A percentile compares a stretch with the other conserved stretches of the same genome.
phyloP scores from a whole-genome alignment of 176 grass and related monocot species.

The Miscanthus lutarioriparius region DNA sequence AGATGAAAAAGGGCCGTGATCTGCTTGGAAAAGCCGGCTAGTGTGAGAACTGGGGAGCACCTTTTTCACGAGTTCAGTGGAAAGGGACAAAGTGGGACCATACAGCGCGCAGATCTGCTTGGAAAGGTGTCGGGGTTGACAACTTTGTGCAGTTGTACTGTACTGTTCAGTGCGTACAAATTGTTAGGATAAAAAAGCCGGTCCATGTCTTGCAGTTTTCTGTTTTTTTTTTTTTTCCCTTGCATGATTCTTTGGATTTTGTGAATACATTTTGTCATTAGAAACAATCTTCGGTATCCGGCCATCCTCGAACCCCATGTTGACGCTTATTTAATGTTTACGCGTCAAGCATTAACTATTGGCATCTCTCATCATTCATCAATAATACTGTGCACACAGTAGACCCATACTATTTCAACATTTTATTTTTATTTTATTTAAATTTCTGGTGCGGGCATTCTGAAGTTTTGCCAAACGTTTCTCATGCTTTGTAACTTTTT shows the following conservation, averaged over 20 bases:
- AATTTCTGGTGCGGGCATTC: not conserved
- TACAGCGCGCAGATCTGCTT: constrained; percentile 36
- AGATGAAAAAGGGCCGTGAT: constrained; percentile 3
- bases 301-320: not conserved
- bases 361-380: not conserved
- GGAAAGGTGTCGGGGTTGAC: constrained; percentile 50
- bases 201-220: not conserved
- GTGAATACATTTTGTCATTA: not conserved
- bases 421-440: not conserved
- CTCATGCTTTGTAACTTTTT: not conserved
- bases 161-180: constrained; percentile 20
- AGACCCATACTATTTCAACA: not conserved
- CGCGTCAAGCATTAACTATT: constrained; percentile 8
- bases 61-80: constrained; percentile 43
- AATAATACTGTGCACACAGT: not conserved
- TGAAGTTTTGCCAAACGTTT: not conserved
- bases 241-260: not conserved
- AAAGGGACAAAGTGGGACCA: constrained; percentile 51
- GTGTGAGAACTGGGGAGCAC: constrained; percentile 28
- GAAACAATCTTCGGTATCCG: not conserved
- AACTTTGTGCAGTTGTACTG: not conserved
- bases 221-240: not conserved
- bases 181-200: constrained; percentile 8
- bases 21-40: constrained; percentile 40
- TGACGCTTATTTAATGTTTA: constrained; percentile 23